Evolutionary conservation across 768 basidiomycete genomes (phyloP).

Genomic region (Lentinula raphanica): DNA sequence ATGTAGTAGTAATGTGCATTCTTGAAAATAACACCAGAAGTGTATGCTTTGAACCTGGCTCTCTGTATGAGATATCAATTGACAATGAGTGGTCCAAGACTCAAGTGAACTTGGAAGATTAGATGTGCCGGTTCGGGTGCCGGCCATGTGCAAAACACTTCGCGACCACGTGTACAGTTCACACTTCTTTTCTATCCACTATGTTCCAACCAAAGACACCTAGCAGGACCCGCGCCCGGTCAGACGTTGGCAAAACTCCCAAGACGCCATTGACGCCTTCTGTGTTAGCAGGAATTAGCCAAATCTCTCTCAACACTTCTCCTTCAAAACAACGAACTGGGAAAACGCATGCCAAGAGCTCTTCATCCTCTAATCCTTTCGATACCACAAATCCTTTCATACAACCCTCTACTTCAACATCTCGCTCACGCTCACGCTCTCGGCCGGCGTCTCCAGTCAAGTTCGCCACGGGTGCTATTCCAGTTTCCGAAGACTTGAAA

Average conservation of each 20-base stretch:
- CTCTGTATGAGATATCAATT: too few species aligned
- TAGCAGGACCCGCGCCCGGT: conserved; percentile 39
- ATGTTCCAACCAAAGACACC: conserved; percentile 37
- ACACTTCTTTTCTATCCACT: neutral
- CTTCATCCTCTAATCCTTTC: conserved; percentile 24
- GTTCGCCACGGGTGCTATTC: conserved; percentile 42
- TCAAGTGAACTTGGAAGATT: too few species aligned
- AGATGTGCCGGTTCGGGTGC: too few species aligned
- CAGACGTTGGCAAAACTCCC: conserved; percentile 33
- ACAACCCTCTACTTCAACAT: neutral
- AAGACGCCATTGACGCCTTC: conserved; percentile 45
- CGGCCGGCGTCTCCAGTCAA: conserved; percentile 65
- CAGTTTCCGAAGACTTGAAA: conserved; percentile 48
- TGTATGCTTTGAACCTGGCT: too few species aligned
- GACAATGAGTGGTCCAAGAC: too few species aligned
- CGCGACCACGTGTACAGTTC: conserved; percentile 6
- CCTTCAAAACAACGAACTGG: conserved; percentile 21
- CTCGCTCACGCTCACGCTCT: conserved; percentile 21
- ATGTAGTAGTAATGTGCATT: too few species aligned
- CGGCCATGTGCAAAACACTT: too few species aligned
- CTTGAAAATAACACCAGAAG: too few species aligned
- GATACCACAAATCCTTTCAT: conserved; percentile 65
- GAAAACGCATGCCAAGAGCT: conserved; percentile 22
- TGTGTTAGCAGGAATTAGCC: conserved; percentile 34
- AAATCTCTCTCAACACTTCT: conserved; percentile 33